Evolutionary conservation across 306 rosid species (phyloP), one percentile per base, ranked within the genome.

Genomic region (Citrullus colocynthis): DNA sequence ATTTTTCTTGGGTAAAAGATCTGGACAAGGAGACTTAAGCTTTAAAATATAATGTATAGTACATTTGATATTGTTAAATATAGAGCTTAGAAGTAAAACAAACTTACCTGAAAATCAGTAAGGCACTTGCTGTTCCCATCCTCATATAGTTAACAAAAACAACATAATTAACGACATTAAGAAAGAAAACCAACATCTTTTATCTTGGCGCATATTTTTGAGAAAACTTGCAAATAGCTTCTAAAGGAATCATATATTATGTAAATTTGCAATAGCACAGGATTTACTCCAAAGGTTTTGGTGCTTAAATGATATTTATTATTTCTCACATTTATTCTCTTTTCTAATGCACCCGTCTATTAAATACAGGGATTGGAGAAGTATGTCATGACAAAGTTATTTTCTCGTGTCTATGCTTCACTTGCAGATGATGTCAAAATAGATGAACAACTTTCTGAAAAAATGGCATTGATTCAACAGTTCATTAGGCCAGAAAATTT

Each of bases 331-430:
- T 21, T 34, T n/a, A 55, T 8, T 80, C 59, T 61, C 21, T 80
- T 17, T 67, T 77, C 74, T 81, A 55, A 78, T 76, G 30, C 44
- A 57, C 64, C 10, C 36, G 9, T 67, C 73, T 77, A 54, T 80
- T 76, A 42, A 81, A 74, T 80, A 64, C 91, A 96, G 99, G 99
- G 99, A 52, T 89, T 96, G 88, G 99, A 96, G 97, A 96, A 96
- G 89, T 96, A 96, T 89, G 98, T 96, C 81, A 92, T 92, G 99
- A 96, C 99, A 5, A 96, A 96, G 89, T 86, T 96, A 82, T 96
- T 88, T 88, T 64, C 97, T 80, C 98, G 90, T 60, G 97, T 96
- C 80, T 96, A 91, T 96, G 93, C 98, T 85, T 88, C 97, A 48
- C 57, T 88, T 83, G 91, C 97, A 55, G 96, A 96, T 82, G 98